These are phyloP conservation scores for Candida boleticola DNA, from an alignment of 805 yeast species.

Conservation along the genomic window DNA sequence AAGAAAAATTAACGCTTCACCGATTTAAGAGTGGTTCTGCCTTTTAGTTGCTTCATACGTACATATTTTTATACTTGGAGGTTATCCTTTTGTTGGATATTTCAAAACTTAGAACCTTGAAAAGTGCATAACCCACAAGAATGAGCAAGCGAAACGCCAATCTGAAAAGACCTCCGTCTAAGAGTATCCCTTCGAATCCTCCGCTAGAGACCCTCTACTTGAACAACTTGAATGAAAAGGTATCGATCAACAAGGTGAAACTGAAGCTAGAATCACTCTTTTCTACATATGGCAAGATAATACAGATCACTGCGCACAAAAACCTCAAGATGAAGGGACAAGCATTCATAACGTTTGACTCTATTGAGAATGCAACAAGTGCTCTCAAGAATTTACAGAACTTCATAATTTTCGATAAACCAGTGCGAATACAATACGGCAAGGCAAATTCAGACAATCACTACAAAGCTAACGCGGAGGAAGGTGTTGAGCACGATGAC, in stretches of 20 bases:
- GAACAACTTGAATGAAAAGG: slow-evolving; percentile 69
- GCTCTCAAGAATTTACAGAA: slow-evolving; percentile 47
- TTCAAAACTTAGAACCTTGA: too few species aligned
- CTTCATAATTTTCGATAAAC: slow-evolving; percentile 43
- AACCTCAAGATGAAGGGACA: slow-evolving; percentile 75
- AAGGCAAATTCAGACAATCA: slow-evolving; percentile 43
- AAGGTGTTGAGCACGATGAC: slow-evolving; percentile 19
- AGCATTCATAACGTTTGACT: slow-evolving; percentile 66
- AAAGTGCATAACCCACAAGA: too few species aligned
- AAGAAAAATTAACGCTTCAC: too few species aligned
- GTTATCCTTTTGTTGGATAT: too few species aligned
- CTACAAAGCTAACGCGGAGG: slow-evolving; percentile 7
- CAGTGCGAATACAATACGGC: slow-evolving; percentile 45
- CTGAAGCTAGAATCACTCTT: slow-evolving; percentile 42
- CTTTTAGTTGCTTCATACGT: too few species aligned
- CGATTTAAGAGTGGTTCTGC: too few species aligned
- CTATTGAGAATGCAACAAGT: slow-evolving; percentile 37
- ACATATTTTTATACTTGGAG: too few species aligned
- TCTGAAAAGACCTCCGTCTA: neutral
- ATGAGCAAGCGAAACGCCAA: too few species aligned
- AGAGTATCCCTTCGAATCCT: neutral
- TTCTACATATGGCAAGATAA: slow-evolving; percentile 44
- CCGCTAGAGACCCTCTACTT: slow-evolving; percentile 49
- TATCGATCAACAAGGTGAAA: slow-evolving; percentile 51
- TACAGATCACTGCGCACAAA: slow-evolving; percentile 54